Base-by-base conservation (phyloP, 2,329 filamentous ascomycete genomes). In the Fonsecaea nubica region DNA sequence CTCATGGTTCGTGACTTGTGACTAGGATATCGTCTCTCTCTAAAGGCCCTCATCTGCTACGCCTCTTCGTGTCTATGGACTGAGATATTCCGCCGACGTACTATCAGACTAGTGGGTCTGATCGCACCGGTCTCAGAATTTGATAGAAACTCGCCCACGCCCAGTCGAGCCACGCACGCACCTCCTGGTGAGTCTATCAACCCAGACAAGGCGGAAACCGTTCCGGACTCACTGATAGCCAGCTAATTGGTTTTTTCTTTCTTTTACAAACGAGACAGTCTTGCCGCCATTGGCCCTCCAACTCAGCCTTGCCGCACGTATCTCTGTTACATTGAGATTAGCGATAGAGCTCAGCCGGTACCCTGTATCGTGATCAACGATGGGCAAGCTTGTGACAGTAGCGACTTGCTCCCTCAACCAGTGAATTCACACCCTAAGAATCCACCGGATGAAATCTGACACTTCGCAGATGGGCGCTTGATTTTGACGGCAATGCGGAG, bases 361-460 rank as follows among this genome's bases (percentile, higher is more conserved):
- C 30, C 30, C 6, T 32, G 10, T 50, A 25, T 12, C 45, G 45
- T 12, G 3, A 8, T 50, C 45, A 18, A 50, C 25, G 13, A 50
- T 50, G 45, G 45, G 45, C 45, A 50, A 25, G 45, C 45, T 50
- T 25, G 45, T 50, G 18, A 50, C 45, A 25, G 45, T 50, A 50
- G 45, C 45, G 12, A 50, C 45, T 13, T 50, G 45, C 45, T 50
- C 45, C 9, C 45, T 50, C 21, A 50, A 50, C 45, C 45, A 50
- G 45, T 50, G 25, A 25, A 21, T 30, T 10, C 9, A 15, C 13
- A 30, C 45, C 45, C 5, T 18, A 3, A 50, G 45, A 9, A 18
- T 10, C 12, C n/a, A 9, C 0, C 4, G 10, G 21, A 12, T 9
- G 12, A 25, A 8, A 9, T 50, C 18, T 50, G 21, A 50, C 45